Conservation (phyloP, 2,329 filamentous ascomycete species). For the Monilinia laxa region DNA sequence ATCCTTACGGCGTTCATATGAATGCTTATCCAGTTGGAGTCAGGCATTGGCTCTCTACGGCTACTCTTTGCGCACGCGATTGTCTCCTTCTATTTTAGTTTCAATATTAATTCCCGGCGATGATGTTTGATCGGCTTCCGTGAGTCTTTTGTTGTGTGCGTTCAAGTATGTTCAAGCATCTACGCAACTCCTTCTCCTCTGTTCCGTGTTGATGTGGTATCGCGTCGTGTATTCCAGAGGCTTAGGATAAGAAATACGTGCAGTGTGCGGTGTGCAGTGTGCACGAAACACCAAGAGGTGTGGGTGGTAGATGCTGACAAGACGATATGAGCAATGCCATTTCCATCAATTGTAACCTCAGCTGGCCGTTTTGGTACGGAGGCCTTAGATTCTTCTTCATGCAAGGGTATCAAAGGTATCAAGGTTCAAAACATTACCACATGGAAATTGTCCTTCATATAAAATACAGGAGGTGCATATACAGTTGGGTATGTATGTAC, state of each 20-base stretch:
- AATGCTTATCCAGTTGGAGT: too few relatives aligned
- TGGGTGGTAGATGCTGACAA: slow-evolving; percentile 19
- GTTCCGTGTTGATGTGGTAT: not conserved
- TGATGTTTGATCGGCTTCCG: too few relatives aligned
- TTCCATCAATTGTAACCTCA: slow-evolving; percentile 15
- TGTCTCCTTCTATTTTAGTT: too few relatives aligned
- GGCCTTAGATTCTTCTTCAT: slow-evolving; percentile 4
- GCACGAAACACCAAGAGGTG: not conserved
- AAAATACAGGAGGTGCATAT: not conserved
- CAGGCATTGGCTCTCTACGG: too few relatives aligned
- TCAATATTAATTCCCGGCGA: too few relatives aligned
- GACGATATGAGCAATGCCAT: too few relatives aligned
- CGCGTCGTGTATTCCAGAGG: slow-evolving; percentile 1
- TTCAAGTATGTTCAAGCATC: not conserved
- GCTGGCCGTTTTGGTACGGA: slow-evolving; percentile 17
- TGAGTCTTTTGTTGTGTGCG: not conserved
- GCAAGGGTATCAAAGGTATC: not conserved
- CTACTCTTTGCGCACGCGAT: too few relatives aligned
- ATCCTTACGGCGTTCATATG: too few relatives aligned
- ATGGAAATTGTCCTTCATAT: slow-evolving; percentile 15
- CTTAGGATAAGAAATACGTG: not conserved
- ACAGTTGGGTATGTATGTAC: not conserved
- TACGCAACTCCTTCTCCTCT: not conserved
- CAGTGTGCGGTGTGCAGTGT: too few relatives aligned
- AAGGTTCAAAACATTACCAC: slow-evolving; percentile 12